A percentile compares a stretch with the other conserved stretches of the same genome.
These are phyloP conservation scores for Blastobotrys terrestris DNA, from an alignment of 805 yeast genomes.

Conservation along the genomic window DNA sequence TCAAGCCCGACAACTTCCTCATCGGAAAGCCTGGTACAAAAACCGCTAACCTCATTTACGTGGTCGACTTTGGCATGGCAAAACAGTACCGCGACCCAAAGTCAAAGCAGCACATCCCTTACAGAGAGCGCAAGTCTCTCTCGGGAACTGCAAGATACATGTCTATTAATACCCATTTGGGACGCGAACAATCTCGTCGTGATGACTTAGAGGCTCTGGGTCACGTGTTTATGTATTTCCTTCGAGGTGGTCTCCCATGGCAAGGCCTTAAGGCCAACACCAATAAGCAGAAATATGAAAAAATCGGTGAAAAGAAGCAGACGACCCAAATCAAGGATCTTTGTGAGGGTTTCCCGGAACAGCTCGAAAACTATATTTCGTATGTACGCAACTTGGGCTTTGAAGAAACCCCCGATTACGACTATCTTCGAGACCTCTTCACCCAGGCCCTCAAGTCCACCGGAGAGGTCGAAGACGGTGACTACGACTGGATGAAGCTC, in stretches of 20 bases:
- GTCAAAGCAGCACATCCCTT: conserved; percentile 92
- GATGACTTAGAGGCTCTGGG: conserved; percentile 96
- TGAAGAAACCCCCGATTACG: conserved; percentile 93
- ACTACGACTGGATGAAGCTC: conserved; percentile 96
- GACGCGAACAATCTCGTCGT: conserved; percentile 93
- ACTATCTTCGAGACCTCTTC: conserved; percentile 71
- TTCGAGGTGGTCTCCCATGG: conserved; percentile 96
- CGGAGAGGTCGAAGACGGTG: conserved; percentile 72
- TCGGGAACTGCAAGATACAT: conserved; percentile 99
- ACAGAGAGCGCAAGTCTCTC: conserved; percentile 89
- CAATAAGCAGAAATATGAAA: conserved; percentile 94
- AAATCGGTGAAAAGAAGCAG: conserved; percentile 94
- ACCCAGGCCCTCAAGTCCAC: conserved; percentile 69
- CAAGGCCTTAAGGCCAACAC: conserved; percentile 98
- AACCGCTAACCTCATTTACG: conserved; percentile 77
- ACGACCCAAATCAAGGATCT: conserved; percentile 80
- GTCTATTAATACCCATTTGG: conserved; percentile 96
- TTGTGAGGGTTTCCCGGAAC: conserved; percentile 84
- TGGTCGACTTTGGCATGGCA: conserved; percentile 98
- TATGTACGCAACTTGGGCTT: conserved; percentile 83
- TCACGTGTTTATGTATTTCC: conserved; percentile 91
- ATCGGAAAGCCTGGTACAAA: conserved; percentile 84
- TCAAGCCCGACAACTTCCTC: conserved; percentile 94
- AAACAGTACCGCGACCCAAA: conserved; percentile 96
- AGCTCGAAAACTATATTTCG: conserved; percentile 86